Evolutionary conservation across 225 moss, liverwort and hornwort species (phyloP), one percentile per base, ranked within the genome.

Genomic region (Asterella californica): DNA sequence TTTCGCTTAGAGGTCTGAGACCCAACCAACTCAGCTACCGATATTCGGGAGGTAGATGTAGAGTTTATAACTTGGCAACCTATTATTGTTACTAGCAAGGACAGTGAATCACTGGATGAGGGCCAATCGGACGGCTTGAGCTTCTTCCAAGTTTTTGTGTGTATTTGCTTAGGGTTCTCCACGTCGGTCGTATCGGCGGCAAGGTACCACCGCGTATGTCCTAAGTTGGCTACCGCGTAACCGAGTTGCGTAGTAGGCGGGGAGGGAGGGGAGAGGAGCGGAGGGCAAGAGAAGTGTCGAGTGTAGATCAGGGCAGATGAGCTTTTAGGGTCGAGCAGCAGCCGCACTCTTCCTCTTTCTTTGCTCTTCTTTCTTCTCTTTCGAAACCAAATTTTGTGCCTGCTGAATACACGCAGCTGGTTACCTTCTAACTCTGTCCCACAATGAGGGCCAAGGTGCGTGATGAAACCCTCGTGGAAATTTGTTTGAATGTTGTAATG

Each of bases 361-460:
- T n/a, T 30, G 33, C 67, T 32, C 67, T 67, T 34, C 67, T 32
- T 67, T 67, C 34, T 34, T 10, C 10, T 10, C 19, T 33, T 33
- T 19, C 67, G 14, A 14, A 67, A 32, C 67, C 32, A 34, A 67
- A 67, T 7, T 67, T 10, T 34, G 67, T 15, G 7, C 67, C 11
- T 33, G 32, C 67, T 67, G 67, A 29, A 34, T 67, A 1, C 2
- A 33, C 67, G 67, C 34, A 67, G 67, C 34, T 36, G 67, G 34
- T 34, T 33, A 67, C 32, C 67, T 30, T 67, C 11, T 67, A 32
- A 32, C 32, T 32, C n/a, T 11, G 0, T 12, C 67, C 34, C 67
- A 67, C 30, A 9, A 67, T 67, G 67, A 67, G 67, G 67, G 67
- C 67, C 17, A 67, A 67, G 67, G 67, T 67, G n/a, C 15, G 67